These are phyloP conservation scores for Penicillium brevicompactum DNA, from an alignment of 2,329 filamentous ascomycete genomes.

Conservation along the genomic window DNA sequence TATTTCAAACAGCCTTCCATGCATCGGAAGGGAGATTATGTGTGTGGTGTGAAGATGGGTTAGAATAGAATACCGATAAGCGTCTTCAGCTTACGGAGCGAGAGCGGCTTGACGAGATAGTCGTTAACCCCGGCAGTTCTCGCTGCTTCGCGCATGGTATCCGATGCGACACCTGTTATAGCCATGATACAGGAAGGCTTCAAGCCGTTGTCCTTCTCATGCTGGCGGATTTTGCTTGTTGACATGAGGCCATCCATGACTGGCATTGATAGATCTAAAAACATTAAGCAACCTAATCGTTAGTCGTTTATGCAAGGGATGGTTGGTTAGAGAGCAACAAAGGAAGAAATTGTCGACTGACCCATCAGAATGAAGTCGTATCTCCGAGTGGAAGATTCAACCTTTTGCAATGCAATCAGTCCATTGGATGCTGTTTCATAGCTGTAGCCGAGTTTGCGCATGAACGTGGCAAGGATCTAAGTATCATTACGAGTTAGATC, in stretches of 20 bases:
- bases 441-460: slow-evolving; percentile 39
- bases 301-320: not conserved
- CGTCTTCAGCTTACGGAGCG: slow-evolving; percentile 33
- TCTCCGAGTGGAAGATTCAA: slow-evolving; percentile 26
- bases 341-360: slow-evolving; percentile 11
- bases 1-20: not conserved
- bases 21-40: not conserved
- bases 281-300: not conserved
- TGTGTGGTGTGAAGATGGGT: not conserved
- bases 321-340: too few relatives aligned
- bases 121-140: slow-evolving; percentile 33
- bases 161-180: slow-evolving; percentile 35
- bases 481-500: not conserved
- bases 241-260: slow-evolving; percentile 48
- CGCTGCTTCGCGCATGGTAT: slow-evolving; percentile 34
- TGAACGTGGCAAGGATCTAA: slow-evolving; percentile 40
- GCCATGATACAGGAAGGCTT: slow-evolving; percentile 32
- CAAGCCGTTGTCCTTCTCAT: slow-evolving; percentile 31
- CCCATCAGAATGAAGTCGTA: slow-evolving; percentile 42
- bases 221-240: slow-evolving; percentile 43
- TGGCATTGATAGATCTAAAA: slow-evolving; percentile 49
- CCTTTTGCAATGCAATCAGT: slow-evolving; percentile 40
- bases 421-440: slow-evolving; percentile 44
- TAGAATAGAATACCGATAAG: slow-evolving; percentile 18
- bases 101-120: slow-evolving; percentile 36